phyloP scores from a whole-genome alignment of 371 early-diverging fungal species.

The Mortierella sp. region DNA sequence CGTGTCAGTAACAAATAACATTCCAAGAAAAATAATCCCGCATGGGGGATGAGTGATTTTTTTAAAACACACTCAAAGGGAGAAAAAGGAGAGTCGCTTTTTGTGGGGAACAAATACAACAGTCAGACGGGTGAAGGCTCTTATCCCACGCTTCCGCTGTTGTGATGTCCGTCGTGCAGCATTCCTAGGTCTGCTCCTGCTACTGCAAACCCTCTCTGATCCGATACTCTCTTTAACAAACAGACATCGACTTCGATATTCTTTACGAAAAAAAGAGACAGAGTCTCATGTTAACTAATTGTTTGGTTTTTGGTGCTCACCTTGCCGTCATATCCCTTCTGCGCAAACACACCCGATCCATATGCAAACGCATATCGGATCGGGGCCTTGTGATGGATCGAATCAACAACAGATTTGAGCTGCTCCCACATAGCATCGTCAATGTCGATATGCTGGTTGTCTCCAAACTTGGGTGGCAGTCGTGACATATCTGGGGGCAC shows the following conservation, averaged over 20 bases:
- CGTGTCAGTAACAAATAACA: no score
- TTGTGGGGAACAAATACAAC: not conserved
- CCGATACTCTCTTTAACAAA: no score
- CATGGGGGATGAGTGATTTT: not conserved
- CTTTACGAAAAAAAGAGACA: not conserved
- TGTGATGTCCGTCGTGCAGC: no score
- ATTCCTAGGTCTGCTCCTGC: no score
- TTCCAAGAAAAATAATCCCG: no score
- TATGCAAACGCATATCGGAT: conserved; percentile 93
- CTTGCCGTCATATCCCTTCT: conserved; percentile 81
- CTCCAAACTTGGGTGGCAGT: conserved; percentile 74
- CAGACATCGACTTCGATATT: no score
- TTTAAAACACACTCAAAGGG: no score
- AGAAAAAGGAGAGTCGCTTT: not conserved
- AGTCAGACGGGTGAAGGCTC: not conserved
- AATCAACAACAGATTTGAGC: conserved; percentile 66
- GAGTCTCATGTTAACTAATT: no score
- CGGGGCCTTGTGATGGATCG: conserved; percentile 72
- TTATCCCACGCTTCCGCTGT: not conserved
- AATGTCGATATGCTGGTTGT: conserved; percentile 73
- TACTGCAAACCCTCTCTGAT: no score
- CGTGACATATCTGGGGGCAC: conserved; percentile 58
- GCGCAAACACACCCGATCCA: conserved; percentile 94
- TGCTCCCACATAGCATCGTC: conserved; percentile 68
- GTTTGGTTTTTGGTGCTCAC: no score